phyloP scores from a whole-genome alignment of 1,284 basidiomycete species.

The Cutaneotrichosporon cavernicola region DNA sequence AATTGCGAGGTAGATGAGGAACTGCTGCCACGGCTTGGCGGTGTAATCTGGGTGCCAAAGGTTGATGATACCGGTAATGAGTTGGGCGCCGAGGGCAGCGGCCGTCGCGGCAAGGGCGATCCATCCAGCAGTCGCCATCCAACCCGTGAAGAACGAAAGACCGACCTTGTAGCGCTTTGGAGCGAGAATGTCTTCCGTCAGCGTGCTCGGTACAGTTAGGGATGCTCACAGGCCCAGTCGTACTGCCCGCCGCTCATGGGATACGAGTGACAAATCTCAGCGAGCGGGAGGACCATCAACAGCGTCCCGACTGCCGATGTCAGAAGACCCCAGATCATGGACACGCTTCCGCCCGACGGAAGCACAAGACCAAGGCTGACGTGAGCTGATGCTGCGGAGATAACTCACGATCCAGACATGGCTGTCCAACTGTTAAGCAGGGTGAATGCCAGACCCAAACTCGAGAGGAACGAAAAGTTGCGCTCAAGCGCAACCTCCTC shows the following conservation, averaged over 20 bases:
- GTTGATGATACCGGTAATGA: conserved; percentile 41
- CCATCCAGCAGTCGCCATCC: conserved; percentile 26
- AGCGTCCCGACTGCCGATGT: conserved; percentile 33
- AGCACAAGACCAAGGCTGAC: conserved; percentile 21
- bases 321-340: conserved; percentile 46
- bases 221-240: conserved; percentile 33
- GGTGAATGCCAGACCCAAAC: conserved; percentile 24
- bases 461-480: conserved; percentile 22
- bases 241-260: conserved; percentile 42
- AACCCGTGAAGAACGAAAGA: conserved; percentile 28
- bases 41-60: conserved; percentile 41
- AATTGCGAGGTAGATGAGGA: conserved; percentile 32
- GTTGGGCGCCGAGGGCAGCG: conserved; percentile 21
- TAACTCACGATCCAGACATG: conserved; percentile 7
- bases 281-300: conserved; percentile 31
- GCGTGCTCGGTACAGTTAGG: no score
- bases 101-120: conserved; percentile 36
- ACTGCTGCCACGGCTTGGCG: conserved; percentile 22
- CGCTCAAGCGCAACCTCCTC: conserved; percentile 21
- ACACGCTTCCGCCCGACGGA: conserved; percentile 41
- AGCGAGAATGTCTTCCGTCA: conserved; percentile 25
- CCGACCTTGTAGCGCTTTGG: conserved; percentile 26
- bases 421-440: conserved; percentile 25
- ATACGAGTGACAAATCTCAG: conserved; percentile 19
- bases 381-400: neutral